Evolutionary conservation across 2,329 filamentous ascomycete species (phyloP).

Genomic region (Epichloe baconii): DNA sequence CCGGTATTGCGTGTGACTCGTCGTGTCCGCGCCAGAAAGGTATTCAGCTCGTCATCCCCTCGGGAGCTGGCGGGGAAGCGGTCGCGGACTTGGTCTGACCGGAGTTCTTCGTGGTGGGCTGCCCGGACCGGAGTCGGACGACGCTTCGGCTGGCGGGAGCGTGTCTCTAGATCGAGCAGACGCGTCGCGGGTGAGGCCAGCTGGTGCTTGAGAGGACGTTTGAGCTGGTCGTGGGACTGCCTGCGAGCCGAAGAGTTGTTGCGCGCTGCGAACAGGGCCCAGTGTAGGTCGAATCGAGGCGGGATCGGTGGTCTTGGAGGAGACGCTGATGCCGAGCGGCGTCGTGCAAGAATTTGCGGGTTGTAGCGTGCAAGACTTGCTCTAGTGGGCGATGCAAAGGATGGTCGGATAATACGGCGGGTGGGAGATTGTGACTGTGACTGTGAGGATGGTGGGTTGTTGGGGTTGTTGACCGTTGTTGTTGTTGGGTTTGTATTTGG

Average conservation of each 20-base stretch:
- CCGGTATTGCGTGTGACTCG: slow-evolving; percentile 20
- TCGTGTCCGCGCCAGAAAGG: slow-evolving; percentile 17
- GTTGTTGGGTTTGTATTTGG: not conserved
- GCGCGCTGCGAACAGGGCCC: not conserved
- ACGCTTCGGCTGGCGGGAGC: slow-evolving; percentile 3
- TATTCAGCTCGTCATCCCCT: slow-evolving; percentile 17
- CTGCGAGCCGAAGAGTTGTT: not conserved
- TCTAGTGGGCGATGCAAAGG: slow-evolving; percentile 55
- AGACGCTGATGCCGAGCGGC: slow-evolving; percentile 24
- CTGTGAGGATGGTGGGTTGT: slow-evolving; percentile 4
- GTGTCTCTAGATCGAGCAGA: slow-evolving; percentile 10
- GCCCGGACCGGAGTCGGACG: slow-evolving; percentile 19
- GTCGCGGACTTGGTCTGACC: slow-evolving; percentile 29
- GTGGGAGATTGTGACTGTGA: slow-evolving; percentile 4
- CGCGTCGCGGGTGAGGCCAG: slow-evolving; percentile 11
- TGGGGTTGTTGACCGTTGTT: not conserved
- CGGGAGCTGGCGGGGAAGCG: slow-evolving; percentile 31
- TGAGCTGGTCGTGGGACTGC: not conserved
- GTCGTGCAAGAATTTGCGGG: slow-evolving; percentile 40
- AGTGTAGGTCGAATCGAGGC: not conserved
- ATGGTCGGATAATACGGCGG: slow-evolving; percentile 29
- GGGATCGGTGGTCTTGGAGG: slow-evolving; percentile 12
- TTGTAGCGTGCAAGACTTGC: slow-evolving; percentile 50
- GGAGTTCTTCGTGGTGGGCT: slow-evolving; percentile 27
- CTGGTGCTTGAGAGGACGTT: not conserved